Evolutionary conservation across 2,329 filamentous ascomycete species (phyloP), one percentile per base, ranked within the genome.

Genomic region (Trichoderma citrinoviride): DNA sequence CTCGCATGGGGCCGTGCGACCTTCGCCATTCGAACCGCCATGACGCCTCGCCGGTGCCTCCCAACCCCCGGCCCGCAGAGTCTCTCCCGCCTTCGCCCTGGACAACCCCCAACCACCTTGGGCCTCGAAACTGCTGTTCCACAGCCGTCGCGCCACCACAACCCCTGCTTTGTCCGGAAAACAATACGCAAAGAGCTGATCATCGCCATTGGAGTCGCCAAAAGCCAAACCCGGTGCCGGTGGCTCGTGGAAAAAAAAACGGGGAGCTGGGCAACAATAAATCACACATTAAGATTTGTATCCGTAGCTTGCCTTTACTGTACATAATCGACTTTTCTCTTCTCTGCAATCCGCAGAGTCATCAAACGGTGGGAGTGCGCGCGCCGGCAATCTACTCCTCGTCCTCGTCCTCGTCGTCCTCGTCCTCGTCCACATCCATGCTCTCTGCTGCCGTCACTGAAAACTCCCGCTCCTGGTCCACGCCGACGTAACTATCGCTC

Each of bases 401-500:
- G 41, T 80, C 79, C 19, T 88, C 85, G 41, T 89, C 88, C 25
- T 90, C 89, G 12, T 91, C 90, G 23, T 64, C 61, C 19, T 93
- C 92, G 0, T 93, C 91, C 53, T 91, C 90, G 76, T 97, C 93
- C 73, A 97, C 92, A 65, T 98, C 95, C 91, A 95, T 96, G 5
- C 92, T 92, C 77, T 99, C 95, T 1, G 89, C 91, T 29, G 91
- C 95, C 61, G 85, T 89, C 50, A 99, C 88, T 64, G 86, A 89
- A 76, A 99, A 98, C 5, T 87, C 87, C 62, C 93, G 92, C 74
- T 96, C 96, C 79, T 99, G 95, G 79, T 99, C 96, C 61, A 99
- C 93, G 27, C 95, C 95, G 41, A 97, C 86, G 77, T 99, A 99
- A 77, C 91, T 94, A 79, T 99, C 95, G 76, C 93, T 95, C 90